Evolutionary conservation across 2,329 filamentous ascomycete genomes (phyloP).

Genomic region (Colletotrichum kahawae): DNA sequence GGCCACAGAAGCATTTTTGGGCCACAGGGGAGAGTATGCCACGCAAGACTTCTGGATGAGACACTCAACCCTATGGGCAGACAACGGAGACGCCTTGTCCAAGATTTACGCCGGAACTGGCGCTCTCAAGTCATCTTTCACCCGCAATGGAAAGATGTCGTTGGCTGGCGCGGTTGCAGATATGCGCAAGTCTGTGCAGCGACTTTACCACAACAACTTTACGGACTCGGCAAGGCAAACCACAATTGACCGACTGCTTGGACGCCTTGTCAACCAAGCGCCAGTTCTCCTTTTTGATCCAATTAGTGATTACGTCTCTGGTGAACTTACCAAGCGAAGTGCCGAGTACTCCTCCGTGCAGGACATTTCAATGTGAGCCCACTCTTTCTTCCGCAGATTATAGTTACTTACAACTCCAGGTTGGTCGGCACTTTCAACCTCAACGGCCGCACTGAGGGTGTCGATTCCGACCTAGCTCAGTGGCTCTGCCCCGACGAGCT

Average conservation of each 20-base stretch:
- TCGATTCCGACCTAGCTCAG: constrained; percentile 78
- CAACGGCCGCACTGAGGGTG: constrained; percentile 83
- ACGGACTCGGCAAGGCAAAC: constrained; percentile 91
- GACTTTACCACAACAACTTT: constrained; percentile 98
- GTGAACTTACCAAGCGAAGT: constrained; percentile 72
- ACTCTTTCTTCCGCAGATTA: background rate
- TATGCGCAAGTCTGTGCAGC: constrained; percentile 89
- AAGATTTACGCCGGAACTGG: constrained; percentile 97
- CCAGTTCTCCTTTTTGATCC: constrained; percentile 91
- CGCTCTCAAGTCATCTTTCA: constrained; percentile 94
- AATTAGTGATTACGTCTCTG: constrained; percentile 86
- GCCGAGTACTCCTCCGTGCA: constrained; percentile 78
- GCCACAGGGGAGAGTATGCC: constrained; percentile 72
- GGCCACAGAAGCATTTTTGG: constrained; percentile 85
- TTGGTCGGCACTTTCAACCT: constrained; percentile 90
- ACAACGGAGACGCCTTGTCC: constrained; percentile 93
- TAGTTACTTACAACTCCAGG: constrained; percentile 34
- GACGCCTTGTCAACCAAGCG: constrained; percentile 80
- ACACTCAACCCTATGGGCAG: constrained; percentile 94
- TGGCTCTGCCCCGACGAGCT: constrained; percentile 78
- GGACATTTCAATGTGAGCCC: constrained; percentile 73
- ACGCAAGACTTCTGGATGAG: constrained; percentile 87
- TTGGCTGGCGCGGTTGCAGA: constrained; percentile 93
- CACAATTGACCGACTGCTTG: constrained; percentile 92
- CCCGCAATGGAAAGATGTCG: constrained; percentile 93